Evolutionary conservation across 352 stramenopile genomes (phyloP), one percentile per base, ranked within the genome.

Genomic region (Globisporangium uncinulatum): DNA sequence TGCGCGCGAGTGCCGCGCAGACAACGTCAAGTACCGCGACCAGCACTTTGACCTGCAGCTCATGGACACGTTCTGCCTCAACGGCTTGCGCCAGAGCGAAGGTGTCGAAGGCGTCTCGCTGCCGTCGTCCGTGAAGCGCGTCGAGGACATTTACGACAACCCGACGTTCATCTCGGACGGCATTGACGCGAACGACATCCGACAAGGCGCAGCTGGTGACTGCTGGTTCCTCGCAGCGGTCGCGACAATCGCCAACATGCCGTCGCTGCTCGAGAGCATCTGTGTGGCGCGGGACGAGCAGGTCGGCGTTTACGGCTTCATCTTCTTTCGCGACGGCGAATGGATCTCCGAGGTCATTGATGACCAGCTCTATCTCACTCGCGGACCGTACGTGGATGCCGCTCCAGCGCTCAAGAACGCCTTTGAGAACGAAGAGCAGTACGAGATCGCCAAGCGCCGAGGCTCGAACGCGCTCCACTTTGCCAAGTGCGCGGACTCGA

Each of bases 161-260:
- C 79, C 10, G 56, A 55, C 54, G 84, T 92, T 67, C 39, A 44
- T 44, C 39, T 44, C 39, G 39, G 39, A 44, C 39, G 39, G 39
- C 39, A 44, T 44, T 11, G 39, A 44, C 39, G 39, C 39, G 6
- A 44, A 15, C 5, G 39, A 44, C 39, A 70, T 92, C 51, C 73
- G 79, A 47, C 84, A 94, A 62, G 84, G 84, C 37, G 65, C 56
- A 6, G 63, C 79, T 6, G 84, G 84, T 17, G 80, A 94, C 61
- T 94, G 84, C 67, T 94, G 84, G 84, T 73, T 94, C 45, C 68
- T 94, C 14, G 76, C 81, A 11, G 81, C 81, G 24, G 66, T 90
- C 59, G 73, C 81, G 19, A 78, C 79, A 45, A 76, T 85, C 31
- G 76, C 76, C 50, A 75, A 88, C 55, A 87, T 85, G 55, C 79